These are phyloP conservation scores for Calonectria ilicicola DNA, from an alignment of 2,329 filamentous ascomycete genomes.

Conservation along the genomic window DNA sequence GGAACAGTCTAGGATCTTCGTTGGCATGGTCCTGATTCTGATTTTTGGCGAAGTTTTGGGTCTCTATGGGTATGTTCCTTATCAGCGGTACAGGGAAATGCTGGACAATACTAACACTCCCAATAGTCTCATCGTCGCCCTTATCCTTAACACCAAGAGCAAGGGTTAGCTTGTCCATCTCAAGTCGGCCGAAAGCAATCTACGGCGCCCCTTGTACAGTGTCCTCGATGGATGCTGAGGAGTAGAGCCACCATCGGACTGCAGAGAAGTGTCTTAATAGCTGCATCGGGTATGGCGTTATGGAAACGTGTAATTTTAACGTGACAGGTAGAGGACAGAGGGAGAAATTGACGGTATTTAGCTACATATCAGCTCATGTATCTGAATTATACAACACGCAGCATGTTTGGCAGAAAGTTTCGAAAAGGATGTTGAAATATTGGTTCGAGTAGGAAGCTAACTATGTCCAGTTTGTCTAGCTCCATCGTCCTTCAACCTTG, in stretches of 20 bases:
- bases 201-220: conserved; percentile 2
- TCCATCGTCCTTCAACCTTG: neutral
- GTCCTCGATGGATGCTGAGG: conserved; percentile 29
- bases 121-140: conserved; percentile 85
- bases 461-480: conserved; percentile 27
- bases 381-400: conserved; percentile 22
- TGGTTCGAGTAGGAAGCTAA: conserved; percentile 31
- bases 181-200: conserved; percentile 6
- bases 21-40: conserved; percentile 97
- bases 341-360: conserved; percentile 40
- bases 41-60: conserved; percentile 99
- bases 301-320: conserved; percentile 51
- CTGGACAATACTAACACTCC: conserved; percentile 13
- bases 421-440: conserved; percentile 18
- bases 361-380: conserved; percentile 27
- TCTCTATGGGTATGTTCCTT: conserved; percentile 83
- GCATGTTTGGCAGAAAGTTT: neutral
- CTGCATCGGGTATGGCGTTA: conserved; percentile 55
- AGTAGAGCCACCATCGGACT: conserved; percentile 30
- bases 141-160: conserved; percentile 92
- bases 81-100: conserved; percentile 9
- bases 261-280: conserved; percentile 46
- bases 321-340: conserved; percentile 43
- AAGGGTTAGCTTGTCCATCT: conserved; percentile 60
- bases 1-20: conserved; percentile 95